Evolutionary conservation across 2,329 filamentous ascomycete species (phyloP).

Genomic region (Dactylellina drechsleri): DNA sequence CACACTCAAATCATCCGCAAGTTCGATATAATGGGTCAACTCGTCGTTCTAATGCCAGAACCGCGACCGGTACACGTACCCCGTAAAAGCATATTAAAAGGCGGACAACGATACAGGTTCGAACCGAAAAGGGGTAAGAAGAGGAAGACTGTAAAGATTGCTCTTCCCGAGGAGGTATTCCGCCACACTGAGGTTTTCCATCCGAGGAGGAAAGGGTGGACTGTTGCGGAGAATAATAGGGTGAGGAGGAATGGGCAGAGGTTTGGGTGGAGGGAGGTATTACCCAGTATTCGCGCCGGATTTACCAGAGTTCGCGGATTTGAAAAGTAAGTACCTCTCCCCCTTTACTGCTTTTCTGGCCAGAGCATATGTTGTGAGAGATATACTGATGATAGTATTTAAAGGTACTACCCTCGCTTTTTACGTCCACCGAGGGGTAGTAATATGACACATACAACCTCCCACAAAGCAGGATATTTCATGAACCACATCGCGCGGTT

Average conservation of each 20-base stretch:
- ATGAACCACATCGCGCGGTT: slow-evolving; percentile 44
- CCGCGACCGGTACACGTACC: neutral
- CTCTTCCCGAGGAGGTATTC: neutral
- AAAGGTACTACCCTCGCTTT: slow-evolving; percentile 35
- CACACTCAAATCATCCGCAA: slow-evolving; percentile 9
- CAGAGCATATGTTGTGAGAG: no score
- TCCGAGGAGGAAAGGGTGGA: slow-evolving; percentile 5
- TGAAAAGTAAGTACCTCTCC: slow-evolving; percentile 15
- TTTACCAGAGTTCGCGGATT: slow-evolving; percentile 27
- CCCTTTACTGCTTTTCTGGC: no score
- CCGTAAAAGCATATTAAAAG: slow-evolving; percentile 18
- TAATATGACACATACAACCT: slow-evolving; percentile 7
- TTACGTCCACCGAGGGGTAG: slow-evolving; percentile 2
- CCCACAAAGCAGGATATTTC: slow-evolving; percentile 20
- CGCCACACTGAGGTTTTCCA: neutral
- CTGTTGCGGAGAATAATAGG: neutral
- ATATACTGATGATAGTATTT: neutral
- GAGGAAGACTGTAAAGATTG: slow-evolving; percentile 9
- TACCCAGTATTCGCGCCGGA: slow-evolving; percentile 23
- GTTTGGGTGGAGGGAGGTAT: slow-evolving; percentile 21
- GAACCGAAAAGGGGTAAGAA: neutral
- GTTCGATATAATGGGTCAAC: slow-evolving; percentile 35
- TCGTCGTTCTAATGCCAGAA: slow-evolving; percentile 18
- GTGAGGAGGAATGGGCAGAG: neutral
- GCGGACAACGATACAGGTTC: neutral